These are phyloP conservation scores for Globisporangium perplexum DNA, from an alignment of 352 stramenopile genomes.

Conservation along the genomic window DNA sequence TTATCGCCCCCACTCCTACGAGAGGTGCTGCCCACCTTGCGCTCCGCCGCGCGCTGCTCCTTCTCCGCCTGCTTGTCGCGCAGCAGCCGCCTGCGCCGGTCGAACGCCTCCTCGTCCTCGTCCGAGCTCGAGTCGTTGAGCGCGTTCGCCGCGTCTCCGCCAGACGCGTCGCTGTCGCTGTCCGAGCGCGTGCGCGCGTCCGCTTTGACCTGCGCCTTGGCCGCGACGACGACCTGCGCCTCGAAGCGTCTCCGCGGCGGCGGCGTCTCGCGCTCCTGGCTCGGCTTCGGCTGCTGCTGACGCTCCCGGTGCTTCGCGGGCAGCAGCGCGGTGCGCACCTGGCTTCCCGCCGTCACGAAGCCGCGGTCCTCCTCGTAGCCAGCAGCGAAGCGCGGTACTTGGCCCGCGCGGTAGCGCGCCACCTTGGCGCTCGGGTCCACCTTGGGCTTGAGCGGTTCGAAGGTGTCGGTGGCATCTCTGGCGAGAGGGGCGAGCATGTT, in stretches of 20 bases:
- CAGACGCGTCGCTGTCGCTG: constrained; percentile 17
- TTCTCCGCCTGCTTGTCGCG: constrained; percentile 52
- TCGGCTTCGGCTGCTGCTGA: background rate
- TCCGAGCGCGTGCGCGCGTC: constrained; percentile 2
- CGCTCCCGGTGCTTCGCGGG: background rate
- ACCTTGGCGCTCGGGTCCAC: constrained; percentile 80
- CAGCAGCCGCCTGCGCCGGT: constrained; percentile 51
- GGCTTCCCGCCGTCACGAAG: constrained; percentile 65
- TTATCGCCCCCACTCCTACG: background rate
- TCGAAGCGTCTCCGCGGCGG: constrained; percentile 45
- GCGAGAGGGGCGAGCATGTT: background rate
- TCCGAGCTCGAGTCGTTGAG: constrained; percentile 76
- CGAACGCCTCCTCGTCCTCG: constrained; percentile 67
- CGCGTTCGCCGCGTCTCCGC: constrained; percentile 32
- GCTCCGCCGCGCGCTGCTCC: constrained; percentile 15
- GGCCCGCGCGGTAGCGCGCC: constrained; percentile 72
- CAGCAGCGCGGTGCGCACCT: constrained; percentile 38
- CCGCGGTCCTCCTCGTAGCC: constrained; percentile 75
- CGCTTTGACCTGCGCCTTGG: constrained; percentile 2
- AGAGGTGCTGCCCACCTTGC: constrained; percentile 1
- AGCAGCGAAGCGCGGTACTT: constrained; percentile 69
- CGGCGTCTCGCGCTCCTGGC: constrained; percentile 9
- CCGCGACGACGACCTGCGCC: constrained; percentile 39
- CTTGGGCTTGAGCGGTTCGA: constrained; percentile 73
- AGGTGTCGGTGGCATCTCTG: constrained; percentile 69